Evolutionary conservation across 2,329 filamentous ascomycete species (phyloP).

Genomic region (Colletotrichum sojae): DNA sequence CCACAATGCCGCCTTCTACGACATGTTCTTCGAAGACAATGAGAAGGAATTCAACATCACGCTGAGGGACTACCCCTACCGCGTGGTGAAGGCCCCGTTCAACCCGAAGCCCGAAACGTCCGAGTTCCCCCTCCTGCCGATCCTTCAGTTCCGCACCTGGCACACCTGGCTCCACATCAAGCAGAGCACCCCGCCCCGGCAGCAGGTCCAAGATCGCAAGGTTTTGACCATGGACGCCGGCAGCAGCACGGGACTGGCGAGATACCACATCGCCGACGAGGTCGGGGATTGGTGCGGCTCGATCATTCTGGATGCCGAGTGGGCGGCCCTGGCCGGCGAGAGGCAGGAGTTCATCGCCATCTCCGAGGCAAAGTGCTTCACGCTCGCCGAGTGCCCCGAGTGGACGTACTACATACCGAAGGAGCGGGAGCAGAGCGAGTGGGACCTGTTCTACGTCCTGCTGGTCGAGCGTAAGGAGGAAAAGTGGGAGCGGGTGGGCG

Average conservation of each 20-base stretch:
- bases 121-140: constrained; percentile 40
- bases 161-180: constrained; percentile 43
- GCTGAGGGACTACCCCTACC: constrained; percentile 23
- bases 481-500: constrained; percentile 46
- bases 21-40: constrained; percentile 21
- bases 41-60: constrained; percentile 26
- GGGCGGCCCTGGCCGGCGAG: constrained; percentile 36
- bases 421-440: constrained; percentile 49
- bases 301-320: constrained; percentile 45
- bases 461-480: constrained; percentile 46
- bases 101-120: constrained; percentile 5
- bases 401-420: constrained; percentile 54
- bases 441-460: constrained; percentile 52
- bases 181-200: constrained; percentile 1
- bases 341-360: constrained; percentile 50
- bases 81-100: constrained; percentile 25
- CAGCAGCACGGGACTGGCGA: constrained; percentile 30
- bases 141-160: constrained; percentile 52
- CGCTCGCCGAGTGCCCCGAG: constrained; percentile 46
- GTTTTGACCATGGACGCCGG: neutral
- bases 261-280: constrained; percentile 48
- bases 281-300: constrained; percentile 51
- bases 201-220: neutral
- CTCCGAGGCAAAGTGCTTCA: constrained; percentile 52
- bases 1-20: constrained; percentile 12